These are phyloP conservation scores for Globisporangium acanthophoron DNA, from an alignment of 352 stramenopile genomes.

Conservation along the genomic window DNA sequence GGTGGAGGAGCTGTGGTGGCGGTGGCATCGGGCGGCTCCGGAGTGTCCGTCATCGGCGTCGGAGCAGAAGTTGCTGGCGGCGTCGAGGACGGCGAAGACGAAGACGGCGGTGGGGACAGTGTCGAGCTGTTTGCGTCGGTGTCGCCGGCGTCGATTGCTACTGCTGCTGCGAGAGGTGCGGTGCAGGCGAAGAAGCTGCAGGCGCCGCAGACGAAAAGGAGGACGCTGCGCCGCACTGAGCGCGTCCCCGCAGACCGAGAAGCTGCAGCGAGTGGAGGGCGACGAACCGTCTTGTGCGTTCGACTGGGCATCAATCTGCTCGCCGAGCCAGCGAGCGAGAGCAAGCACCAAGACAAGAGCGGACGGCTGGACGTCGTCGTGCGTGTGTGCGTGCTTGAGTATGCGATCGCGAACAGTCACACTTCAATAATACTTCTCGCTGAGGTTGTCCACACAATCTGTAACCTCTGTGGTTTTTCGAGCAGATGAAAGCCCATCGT, in stretches of 20 bases:
- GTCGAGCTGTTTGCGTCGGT: not conserved
- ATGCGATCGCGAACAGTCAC: too few species aligned
- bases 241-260: not conserved
- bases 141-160: not conserved
- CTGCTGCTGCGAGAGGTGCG: not conserved
- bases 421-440: too few species aligned
- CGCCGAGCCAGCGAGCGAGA: not conserved
- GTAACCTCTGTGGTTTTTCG: too few species aligned
- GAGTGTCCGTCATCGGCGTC: not conserved
- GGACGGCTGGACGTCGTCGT: too few species aligned
- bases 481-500: too few species aligned
- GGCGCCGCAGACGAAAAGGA: not conserved
- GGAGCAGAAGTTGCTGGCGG: not conserved
- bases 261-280: not conserved
- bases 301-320: not conserved
- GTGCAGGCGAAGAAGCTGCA: not conserved
- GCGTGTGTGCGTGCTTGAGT: too few species aligned
- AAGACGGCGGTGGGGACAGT: not conserved
- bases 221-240: not conserved
- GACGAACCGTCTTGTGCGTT: not conserved
- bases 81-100: not conserved
- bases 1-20: not conserved
- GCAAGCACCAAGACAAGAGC: too few species aligned
- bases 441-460: too few species aligned
- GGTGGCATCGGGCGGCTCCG: too few species aligned